Base-by-base conservation (phyloP, 2,329 filamentous ascomycete genomes). In the Aspergillus persii region DNA sequence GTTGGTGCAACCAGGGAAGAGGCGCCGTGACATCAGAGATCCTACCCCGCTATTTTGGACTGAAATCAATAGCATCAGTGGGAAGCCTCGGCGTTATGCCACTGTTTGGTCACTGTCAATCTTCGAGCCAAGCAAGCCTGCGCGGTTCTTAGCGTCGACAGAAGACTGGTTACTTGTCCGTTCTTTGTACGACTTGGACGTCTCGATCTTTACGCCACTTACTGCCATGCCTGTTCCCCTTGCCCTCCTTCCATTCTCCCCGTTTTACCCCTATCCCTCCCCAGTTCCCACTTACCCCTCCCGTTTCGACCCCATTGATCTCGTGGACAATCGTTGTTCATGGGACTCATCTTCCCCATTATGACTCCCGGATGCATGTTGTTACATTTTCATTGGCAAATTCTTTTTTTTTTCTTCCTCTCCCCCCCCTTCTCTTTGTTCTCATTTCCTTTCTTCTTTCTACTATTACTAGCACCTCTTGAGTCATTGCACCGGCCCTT, bases 311-410 rank as follows among this genome's bases (percentile, higher is more conserved):
- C 52, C 33, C 53, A 46, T 47, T 36, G 33, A 27, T 39, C 52
- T 46, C 53, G 51, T 47, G 47, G 33, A 27, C 49, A 44, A 26
- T n/a, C 11, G 51, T 60, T 57, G 53, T 18, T 18, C 30, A n/a
- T 4, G 27, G 31, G n/a, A 41, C 26, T 12, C 15, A 48, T 48
- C 61, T 61, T 57, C 50, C 53, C 57, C 63, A 67, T 68, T 64
- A 66, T 62, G 63, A 64, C 57, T 63, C 59, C 53, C 50, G 55
- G 60, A 62, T 60, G 56, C 61, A 64, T 63, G 53, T 53, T 60
- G 60, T 57, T 60, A 56, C 57, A 41, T 55, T 62, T 63, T 61
- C 58, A 53, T 54, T 52, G 52, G 54, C 53, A 52, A 36, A 33
- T 36, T 53, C 23, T 58, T 55, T 30, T 46, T 33, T 23, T 29